Evolutionary conservation across 1,284 basidiomycete species (phyloP), one percentile per base, ranked within the genome.

Genomic region (Cryptococcus sp.): DNA sequence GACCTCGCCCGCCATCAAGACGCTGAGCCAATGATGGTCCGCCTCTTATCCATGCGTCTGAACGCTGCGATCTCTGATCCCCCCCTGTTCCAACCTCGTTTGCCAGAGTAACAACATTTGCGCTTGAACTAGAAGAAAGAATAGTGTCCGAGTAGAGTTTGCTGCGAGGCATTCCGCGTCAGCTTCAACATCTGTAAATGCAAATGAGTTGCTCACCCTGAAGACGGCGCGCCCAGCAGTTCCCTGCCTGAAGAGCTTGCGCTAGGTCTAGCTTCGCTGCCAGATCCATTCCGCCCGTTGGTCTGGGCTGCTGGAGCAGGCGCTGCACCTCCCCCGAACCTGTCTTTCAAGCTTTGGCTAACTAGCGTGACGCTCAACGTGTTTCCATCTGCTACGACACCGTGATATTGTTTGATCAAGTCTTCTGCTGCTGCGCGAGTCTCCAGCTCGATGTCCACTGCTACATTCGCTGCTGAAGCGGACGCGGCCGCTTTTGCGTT

Each of bases 141-240:
- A 91, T 82, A 5, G 84, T 84, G 70, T 93, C 90, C 2, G 90
- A 91, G 60, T 90, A 88, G 82, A 93, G 83, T 84, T 91, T 92
- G 60, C 90, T 92, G 68, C 51, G 47, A 13, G 38, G n/a, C 10
- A n/a, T 47, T 19, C 58, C 27, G 15, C 3, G 23, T 39, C 50
- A 50, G 58, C 52, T 45, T 43, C 25, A 6, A 38, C 15, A 35
- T n/a, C 42, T n/a, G 6, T 40, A 5, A 15, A 27, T 19, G n/a
- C 25, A n/a, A 8, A 22, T 2, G 42, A 10, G 23, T 5, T 2
- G 41, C 58, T 52, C 42, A 62, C 63, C 61, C 56, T 17, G 58
- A 56, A 20, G 40, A 46, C 3, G 47, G 8, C 10, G 47, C 25
- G 5, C 47, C 50, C 35, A 63, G 20, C 15, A 65, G 30, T 42